These are phyloP conservation scores for Filobasidium floriforme DNA, from an alignment of 768 basidiomycete species.

Conservation along the genomic window DNA sequence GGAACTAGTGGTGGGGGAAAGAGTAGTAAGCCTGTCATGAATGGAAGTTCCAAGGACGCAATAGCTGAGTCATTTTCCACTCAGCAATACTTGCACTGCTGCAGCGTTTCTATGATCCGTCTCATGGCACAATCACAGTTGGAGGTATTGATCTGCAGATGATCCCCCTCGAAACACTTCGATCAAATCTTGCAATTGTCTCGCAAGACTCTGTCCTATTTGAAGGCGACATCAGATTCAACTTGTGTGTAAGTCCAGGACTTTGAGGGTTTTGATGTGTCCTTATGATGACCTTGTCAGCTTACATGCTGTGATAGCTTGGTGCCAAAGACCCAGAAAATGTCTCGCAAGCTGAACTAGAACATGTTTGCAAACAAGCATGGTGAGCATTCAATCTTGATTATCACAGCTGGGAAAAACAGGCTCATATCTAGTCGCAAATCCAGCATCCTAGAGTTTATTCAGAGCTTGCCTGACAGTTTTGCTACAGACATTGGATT, in stretches of 20 bases:
- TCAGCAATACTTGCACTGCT: constrained; percentile 35
- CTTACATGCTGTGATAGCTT: constrained; percentile 1
- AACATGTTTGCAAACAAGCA: constrained; percentile 29
- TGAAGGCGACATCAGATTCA: constrained; percentile 38
- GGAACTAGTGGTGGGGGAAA: background rate
- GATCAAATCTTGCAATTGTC: constrained; percentile 36
- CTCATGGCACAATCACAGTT: constrained; percentile 29
- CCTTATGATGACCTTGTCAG: too few relatives aligned
- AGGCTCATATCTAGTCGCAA: too few relatives aligned
- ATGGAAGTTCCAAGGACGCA: too few relatives aligned
- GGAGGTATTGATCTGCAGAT: constrained; percentile 35
- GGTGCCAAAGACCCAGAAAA: constrained; percentile 23
- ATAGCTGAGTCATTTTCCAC: constrained; percentile 14
- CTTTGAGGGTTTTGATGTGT: too few relatives aligned
- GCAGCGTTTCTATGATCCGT: constrained; percentile 40
- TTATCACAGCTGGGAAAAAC: background rate
- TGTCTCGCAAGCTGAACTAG: constrained; percentile 25
- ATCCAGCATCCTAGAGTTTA: constrained; percentile 30
- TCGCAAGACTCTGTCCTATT: constrained; percentile 40
- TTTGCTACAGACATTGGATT: constrained; percentile 39
- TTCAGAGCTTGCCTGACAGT: constrained; percentile 30
- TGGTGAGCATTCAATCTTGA: constrained; percentile 24
- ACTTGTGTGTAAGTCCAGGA: constrained; percentile 24
- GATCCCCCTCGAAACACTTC: constrained; percentile 26
- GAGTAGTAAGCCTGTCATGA: background rate